Evolutionary conservation across 257 asterid genomes (phyloP).

Genomic region (Petunia axillaris): DNA sequence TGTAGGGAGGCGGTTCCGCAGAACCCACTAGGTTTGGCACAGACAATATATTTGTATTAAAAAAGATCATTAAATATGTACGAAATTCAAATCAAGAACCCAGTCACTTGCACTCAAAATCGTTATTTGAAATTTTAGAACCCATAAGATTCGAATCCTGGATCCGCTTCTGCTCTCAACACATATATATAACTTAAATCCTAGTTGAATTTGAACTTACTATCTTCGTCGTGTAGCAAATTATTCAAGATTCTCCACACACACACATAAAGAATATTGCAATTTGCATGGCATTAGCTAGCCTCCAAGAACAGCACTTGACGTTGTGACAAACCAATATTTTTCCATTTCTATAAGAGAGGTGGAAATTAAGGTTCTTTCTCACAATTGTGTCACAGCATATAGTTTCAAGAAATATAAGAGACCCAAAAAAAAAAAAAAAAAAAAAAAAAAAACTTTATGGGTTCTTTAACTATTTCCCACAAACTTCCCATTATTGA

Average conservation of each 20-base stretch:
- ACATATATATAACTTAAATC: too few relatives aligned
- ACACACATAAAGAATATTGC: not conserved
- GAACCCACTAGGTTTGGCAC: too few relatives aligned
- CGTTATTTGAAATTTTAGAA: too few relatives aligned
- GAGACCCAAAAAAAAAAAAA: not conserved
- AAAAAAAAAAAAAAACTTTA: not conserved
- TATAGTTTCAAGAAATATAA: not conserved
- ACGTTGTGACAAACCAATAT: conserved; percentile 1
- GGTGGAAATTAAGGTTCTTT: not conserved
- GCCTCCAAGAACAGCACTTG: not conserved
- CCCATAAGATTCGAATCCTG: too few relatives aligned
- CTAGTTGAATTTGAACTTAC: not conserved
- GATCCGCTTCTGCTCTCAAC: too few relatives aligned
- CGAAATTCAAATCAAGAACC: too few relatives aligned
- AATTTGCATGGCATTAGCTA: not conserved
- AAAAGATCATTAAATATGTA: too few relatives aligned
- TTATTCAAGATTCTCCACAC: not conserved
- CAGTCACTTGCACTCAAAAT: too few relatives aligned
- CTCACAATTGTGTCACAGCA: not conserved
- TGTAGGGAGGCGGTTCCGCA: too few relatives aligned
- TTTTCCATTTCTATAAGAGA: not conserved
- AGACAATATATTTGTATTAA: too few relatives aligned
- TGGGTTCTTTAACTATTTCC: conserved; percentile 16
- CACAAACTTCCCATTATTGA: conserved; percentile 57
- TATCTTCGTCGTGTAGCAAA: not conserved